Evolutionary conservation across 257 asterid species (phyloP).

Genomic region (Ballota nigra): DNA sequence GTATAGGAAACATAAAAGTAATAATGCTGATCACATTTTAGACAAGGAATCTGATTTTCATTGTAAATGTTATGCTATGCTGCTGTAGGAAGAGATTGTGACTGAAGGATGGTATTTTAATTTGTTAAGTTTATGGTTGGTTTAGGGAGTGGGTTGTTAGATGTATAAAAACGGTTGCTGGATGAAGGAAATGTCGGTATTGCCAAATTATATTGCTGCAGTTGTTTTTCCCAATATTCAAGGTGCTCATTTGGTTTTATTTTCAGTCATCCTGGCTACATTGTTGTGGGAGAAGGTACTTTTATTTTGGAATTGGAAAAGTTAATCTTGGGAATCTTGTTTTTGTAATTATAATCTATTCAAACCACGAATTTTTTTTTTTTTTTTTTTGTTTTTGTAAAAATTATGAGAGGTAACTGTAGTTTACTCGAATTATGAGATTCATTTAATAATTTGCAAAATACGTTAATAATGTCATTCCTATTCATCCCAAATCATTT

Average conservation of each 20-base stretch:
- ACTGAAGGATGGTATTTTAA: neutral
- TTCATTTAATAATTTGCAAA: too few species aligned
- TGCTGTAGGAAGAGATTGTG: neutral
- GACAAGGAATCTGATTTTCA: neutral
- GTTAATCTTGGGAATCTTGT: too few species aligned
- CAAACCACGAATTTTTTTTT: too few species aligned
- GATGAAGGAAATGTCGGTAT: too few species aligned
- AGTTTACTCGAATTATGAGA: too few species aligned
- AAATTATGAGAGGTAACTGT: too few species aligned
- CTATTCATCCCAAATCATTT: too few species aligned
- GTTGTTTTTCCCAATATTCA: too few species aligned
- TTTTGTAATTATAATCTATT: too few species aligned
- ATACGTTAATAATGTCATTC: too few species aligned
- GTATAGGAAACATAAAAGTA: conserved; percentile 2
- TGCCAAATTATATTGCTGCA: neutral
- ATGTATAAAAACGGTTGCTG: neutral
- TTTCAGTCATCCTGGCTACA: neutral
- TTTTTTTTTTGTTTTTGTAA: too few species aligned
- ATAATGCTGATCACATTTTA: conserved; percentile 7
- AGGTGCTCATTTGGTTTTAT: neutral
- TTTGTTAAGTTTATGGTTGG: conserved; percentile 5
- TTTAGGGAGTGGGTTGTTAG: neutral
- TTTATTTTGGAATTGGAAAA: neutral
- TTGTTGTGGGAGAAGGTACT: neutral
- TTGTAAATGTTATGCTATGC: conserved; percentile 13